Conservation (phyloP, 2,329 filamentous ascomycete genomes). For the Nothophoma quercina region DNA sequence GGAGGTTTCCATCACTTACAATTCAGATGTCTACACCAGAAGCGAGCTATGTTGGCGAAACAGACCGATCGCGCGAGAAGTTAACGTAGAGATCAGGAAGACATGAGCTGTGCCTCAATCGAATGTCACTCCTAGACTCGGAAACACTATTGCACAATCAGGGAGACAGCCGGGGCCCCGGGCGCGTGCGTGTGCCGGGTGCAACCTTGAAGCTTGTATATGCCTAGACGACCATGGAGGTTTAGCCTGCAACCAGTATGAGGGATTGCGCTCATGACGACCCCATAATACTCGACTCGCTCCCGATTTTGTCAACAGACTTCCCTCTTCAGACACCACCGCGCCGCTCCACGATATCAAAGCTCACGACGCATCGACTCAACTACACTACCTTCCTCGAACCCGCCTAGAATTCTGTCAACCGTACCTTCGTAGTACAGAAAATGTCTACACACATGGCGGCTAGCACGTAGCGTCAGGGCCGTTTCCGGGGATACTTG, state of each 20-base stretch:
- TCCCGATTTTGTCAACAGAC: neutral
- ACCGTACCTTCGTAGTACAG: too few relatives aligned
- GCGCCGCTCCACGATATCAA: neutral
- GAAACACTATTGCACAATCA: conserved; percentile 25
- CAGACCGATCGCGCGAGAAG: conserved; percentile 37
- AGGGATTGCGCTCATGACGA: neutral
- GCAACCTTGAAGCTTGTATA: conserved; percentile 19
- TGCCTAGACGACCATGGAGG: conserved; percentile 27
- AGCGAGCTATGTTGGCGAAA: conserved; percentile 23
- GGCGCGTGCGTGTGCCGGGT: conserved; percentile 34
- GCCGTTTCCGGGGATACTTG: conserved; percentile 27
- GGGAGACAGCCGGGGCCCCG: conserved; percentile 36
- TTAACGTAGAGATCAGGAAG: conserved; percentile 33
- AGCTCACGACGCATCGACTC: neutral
- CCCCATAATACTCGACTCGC: neutral
- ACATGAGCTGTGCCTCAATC: conserved; percentile 38
- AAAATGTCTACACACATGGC: conserved; percentile 44
- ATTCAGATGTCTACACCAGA: neutral
- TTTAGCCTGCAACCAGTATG: conserved; percentile 45
- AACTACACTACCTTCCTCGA: neutral
- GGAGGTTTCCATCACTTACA: neutral
- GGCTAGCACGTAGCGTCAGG: conserved; percentile 30
- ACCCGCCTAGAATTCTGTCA: neutral
- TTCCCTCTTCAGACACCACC: neutral
- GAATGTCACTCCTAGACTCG: conserved; percentile 45